Base-by-base conservation (phyloP, 2,329 filamentous ascomycete genomes). In the Aspergillus sp. region DNA sequence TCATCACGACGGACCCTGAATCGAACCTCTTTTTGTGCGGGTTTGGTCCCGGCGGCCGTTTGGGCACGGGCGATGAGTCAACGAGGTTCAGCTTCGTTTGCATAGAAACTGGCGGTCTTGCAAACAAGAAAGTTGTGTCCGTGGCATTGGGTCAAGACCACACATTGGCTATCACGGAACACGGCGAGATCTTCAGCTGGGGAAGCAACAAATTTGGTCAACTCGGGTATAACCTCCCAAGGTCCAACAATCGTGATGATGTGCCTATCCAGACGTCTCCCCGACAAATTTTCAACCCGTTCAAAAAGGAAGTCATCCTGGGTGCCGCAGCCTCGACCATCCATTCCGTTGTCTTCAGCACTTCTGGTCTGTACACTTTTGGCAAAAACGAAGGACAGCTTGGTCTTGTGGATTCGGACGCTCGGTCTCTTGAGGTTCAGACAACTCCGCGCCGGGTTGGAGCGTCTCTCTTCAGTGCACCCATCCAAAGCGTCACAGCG, bases 361-460 rank as follows among this genome's bases (percentile, higher is more conserved):
- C 82, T 1, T 84, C 85, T 0, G 89, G 90, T 1, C 75, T 99
- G 1, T 99, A 89, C 67, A 96, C 91, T 2, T 99, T 96, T 80
- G 94, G 94, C 19, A 95, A 94, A 64, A 99, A 97, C 63, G 86
- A 91, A 61, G 94, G 94, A 1, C 94, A 99, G 69, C 81, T 99
- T 44, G 94, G 91, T 4, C 81, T 99, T 49, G 91, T 97, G 75
- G 94, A 97, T 69, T 93, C 94, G 0, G 93, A 97, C 72, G 95
- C 94, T 21, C 85, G 92, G 43, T 97, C 91, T 0, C 81, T 97
- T 4, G 89, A 94, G 61, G 76, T 88, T n/a, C 94, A 97, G 66
- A 75, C 82, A 17, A 85, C 84, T 0, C 94, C 94, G 20, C 84
- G 94, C 44, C 93, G 88, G 66, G 92, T 99, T 41, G 92, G 91